Conservation (phyloP, 169 alveolate species). For the Sarcocystis neurona region DNA sequence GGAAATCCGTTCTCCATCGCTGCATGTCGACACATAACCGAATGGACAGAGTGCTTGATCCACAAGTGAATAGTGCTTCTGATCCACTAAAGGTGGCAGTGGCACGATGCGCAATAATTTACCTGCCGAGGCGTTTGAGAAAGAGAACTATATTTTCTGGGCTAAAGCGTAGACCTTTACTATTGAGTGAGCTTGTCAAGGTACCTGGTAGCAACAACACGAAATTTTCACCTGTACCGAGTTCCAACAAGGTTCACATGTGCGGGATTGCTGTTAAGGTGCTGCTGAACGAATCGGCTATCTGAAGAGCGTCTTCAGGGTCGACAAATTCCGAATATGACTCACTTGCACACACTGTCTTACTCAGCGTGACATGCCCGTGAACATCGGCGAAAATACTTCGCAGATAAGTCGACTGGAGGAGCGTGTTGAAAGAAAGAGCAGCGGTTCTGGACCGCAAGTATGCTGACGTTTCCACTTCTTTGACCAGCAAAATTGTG, state of each 20-base stretch:
- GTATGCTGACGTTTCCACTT: slow-evolving; percentile 3
- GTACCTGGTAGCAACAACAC: not conserved
- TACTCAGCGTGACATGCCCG: not conserved
- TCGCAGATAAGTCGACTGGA: not conserved
- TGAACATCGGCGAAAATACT: not conserved
- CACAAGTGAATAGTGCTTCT: not conserved
- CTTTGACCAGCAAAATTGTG: not conserved
- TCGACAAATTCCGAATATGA: no score
- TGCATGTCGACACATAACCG: not conserved
- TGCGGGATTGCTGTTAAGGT: no score
- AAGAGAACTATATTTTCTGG: not conserved
- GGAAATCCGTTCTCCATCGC: slow-evolving; percentile 3
- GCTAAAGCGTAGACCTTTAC: not conserved
- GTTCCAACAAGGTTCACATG: no score
- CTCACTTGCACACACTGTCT: no score
- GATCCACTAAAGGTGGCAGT: not conserved
- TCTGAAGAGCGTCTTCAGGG: no score
- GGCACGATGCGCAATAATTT: not conserved
- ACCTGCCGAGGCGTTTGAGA: not conserved
- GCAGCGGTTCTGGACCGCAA: not conserved
- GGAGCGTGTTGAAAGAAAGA: not conserved
- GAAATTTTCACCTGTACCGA: no score
- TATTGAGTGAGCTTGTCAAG: not conserved
- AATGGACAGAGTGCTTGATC: not conserved
- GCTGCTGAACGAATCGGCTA: no score